Base-by-base conservation (phyloP, 345 rosid genomes). In the Populus nigra region DNA sequence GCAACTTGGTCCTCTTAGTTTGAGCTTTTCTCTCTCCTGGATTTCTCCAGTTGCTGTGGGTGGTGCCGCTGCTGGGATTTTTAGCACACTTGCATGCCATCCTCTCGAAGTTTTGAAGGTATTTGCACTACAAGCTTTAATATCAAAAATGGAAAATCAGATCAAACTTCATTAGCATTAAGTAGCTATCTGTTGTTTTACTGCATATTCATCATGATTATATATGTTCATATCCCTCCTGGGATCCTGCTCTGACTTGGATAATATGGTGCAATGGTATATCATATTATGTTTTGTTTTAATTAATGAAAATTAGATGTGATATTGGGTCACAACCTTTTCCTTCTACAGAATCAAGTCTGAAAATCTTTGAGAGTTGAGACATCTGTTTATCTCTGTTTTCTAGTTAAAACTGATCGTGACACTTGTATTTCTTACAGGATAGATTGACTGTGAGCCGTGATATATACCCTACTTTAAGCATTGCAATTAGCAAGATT, bases 21-120 rank as follows among this genome's bases (percentile, higher is more conserved):
- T 92, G 78, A 86, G 81, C 76, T 82, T 91, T 0, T 83, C 97
- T 35, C 89, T 94, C 73, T 84, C 90, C 3, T 96, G 98, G 98
- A 84, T 94, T 76, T 94, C 98, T 78, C 97, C 98, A 17, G 88
- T 89, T 84, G 98, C 98, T 27, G 92, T 91, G 57, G 99, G 89
- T 76, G 99, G 97, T 86, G 99, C 98, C 63, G 93, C 98, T 82
- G 99, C 98, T 63, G 99, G 99, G 71, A 73, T 96, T 83, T 88
- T 85, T 39, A 86, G 98, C 84, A 94, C 98, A 2, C 97, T 96
- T 73, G 97, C 81, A 5, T 96, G 99, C 78, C 98, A 96, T 87
- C 98, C 99, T 76, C 97, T 94, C 36, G 99, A 96, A 90, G 99
- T 96, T 79, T 84, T 96, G 81, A 96, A 96, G 98, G 99, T 93